Conservation (phyloP, 2,329 filamentous ascomycete genomes). For the Fonsecaea erecta region DNA sequence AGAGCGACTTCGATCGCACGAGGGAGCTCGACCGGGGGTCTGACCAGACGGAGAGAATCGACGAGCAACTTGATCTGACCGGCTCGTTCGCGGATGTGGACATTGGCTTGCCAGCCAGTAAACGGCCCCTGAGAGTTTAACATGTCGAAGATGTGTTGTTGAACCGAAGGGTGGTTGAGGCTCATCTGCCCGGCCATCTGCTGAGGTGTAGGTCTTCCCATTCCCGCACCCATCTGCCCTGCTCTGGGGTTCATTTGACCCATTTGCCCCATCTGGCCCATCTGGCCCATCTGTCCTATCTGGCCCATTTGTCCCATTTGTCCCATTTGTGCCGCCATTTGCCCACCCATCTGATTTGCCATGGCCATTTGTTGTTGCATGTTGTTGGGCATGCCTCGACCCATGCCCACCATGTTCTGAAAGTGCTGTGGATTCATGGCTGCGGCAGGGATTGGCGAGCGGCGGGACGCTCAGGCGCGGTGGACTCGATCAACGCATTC, state of each 20-base stretch:
- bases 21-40: constrained; percentile 47
- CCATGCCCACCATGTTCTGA: constrained; percentile 37
- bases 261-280: constrained; percentile 27
- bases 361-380: constrained; percentile 37
- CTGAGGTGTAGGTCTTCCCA: constrained; percentile 26
- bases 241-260: constrained; percentile 9
- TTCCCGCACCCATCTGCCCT: constrained; percentile 22
- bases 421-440: constrained; percentile 38
- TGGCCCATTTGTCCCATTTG: constrained; percentile 27
- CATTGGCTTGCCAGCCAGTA: constrained; percentile 51
- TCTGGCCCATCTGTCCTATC: constrained; percentile 30
- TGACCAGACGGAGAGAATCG: constrained; percentile 52
- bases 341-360: constrained; percentile 30
- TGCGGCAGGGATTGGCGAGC: constrained; percentile 17
- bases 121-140: constrained; percentile 50
- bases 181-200: constrained; percentile 31
- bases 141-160: constrained; percentile 46
- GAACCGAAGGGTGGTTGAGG: constrained; percentile 31
- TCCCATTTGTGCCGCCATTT: constrained; percentile 24
- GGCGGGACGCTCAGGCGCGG: constrained; percentile 19
- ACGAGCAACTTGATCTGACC: constrained; percentile 53
- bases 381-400: constrained; percentile 36
- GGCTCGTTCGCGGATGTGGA: constrained; percentile 47
- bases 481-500: constrained; percentile 19
- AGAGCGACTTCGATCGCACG: constrained; percentile 49